Evolutionary conservation across 202 grass and related monocot species (phyloP).

Genomic region (Alloteropsis angusta): DNA sequence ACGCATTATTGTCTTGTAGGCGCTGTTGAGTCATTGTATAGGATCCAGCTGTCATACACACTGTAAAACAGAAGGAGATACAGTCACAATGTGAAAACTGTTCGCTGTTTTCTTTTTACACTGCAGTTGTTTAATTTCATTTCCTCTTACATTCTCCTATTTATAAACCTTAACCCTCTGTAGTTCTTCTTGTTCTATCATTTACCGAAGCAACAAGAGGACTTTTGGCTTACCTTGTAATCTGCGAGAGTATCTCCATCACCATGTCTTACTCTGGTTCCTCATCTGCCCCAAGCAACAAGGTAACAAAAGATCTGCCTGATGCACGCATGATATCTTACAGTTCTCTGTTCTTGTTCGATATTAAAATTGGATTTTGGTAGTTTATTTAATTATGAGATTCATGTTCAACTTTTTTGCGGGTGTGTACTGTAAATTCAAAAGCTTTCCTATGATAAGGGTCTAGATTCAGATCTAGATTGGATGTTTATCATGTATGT

Average conservation of each 20-base stretch:
- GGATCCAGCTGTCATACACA: neutral
- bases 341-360: neutral
- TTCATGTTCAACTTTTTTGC: no score
- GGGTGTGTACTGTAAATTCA: no score
- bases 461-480: no score
- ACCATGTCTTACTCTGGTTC: neutral
- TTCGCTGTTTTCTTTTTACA: neutral
- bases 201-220: neutral
- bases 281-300: neutral
- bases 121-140: neutral
- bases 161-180: neutral
- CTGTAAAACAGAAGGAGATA: neutral
- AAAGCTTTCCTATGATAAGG: no score
- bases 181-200: neutral
- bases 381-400: no score
- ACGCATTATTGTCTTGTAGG: neutral
- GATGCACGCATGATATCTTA: neutral
- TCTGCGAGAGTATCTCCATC: neutral
- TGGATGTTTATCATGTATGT: no score
- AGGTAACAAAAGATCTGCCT: neutral
- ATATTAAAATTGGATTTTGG: neutral
- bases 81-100: neutral
- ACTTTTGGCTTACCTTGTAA: neutral
- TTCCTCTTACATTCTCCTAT: neutral
- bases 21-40: neutral